Evolutionary conservation across 2,329 filamentous ascomycete species (phyloP).

Genomic region (Paracorniculantispora psalliotae): DNA sequence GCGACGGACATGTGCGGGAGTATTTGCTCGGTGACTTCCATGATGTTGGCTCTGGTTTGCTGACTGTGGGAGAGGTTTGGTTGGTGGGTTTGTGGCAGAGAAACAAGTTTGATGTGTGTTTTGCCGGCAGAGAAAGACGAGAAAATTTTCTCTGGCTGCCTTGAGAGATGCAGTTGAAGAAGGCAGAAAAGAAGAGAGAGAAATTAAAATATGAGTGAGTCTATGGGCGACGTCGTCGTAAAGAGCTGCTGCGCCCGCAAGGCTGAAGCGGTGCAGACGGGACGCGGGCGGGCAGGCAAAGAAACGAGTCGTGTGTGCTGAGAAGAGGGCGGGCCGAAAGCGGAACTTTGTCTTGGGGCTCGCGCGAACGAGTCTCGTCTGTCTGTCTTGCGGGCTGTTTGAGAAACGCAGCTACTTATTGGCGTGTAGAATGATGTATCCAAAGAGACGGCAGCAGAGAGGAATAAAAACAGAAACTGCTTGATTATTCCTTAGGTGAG

Average conservation of each 20-base stretch:
- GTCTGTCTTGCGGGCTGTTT: neutral
- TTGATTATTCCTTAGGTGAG: too few species aligned
- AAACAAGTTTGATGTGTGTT: neutral
- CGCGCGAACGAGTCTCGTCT: too few species aligned
- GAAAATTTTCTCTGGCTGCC: too few species aligned
- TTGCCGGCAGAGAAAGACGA: too few species aligned
- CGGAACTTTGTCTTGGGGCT: neutral
- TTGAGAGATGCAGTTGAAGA: neutral
- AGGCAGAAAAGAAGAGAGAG: neutral
- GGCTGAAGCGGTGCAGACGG: neutral
- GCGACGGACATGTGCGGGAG: constrained; percentile 17
- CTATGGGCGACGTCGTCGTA: too few species aligned
- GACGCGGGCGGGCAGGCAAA: neutral
- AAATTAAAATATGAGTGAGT: too few species aligned
- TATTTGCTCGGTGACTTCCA: constrained; percentile 8
- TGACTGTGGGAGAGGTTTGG: neutral
- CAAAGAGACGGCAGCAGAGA: neutral
- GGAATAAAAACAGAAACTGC: neutral
- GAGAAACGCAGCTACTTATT: neutral
- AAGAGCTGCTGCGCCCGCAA: neutral
- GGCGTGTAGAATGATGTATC: neutral
- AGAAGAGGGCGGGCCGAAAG: neutral
- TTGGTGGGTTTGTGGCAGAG: neutral
- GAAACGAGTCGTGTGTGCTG: neutral
- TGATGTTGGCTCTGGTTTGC: neutral